Percentiles rank a stretch among this genome's conserved stretches.
These are phyloP conservation scores for Tulasnella calospora DNA, from an alignment of 768 basidiomycete species.

Conservation along the genomic window DNA sequence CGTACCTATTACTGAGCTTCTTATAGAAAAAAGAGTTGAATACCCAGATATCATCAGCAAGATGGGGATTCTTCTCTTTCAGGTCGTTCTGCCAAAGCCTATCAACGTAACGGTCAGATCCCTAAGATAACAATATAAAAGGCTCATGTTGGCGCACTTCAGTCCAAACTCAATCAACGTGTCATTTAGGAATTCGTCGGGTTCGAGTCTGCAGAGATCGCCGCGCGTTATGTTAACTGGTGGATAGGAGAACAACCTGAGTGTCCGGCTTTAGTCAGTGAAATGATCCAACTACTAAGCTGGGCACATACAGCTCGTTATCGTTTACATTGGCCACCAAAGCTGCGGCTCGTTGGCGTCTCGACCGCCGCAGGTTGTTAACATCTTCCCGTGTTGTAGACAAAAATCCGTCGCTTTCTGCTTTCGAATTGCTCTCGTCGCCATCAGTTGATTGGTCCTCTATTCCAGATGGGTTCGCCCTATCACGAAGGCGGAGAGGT, in stretches of 20 bases:
- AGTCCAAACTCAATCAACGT: conserved; percentile 94
- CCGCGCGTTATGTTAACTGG: conserved; percentile 74
- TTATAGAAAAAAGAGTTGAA: conserved; percentile 99
- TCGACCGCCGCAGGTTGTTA: background rate
- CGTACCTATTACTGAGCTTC: conserved; percentile 73
- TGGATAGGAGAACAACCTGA: conserved; percentile 47
- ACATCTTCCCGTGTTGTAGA: background rate
- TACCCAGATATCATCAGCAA: conserved; percentile 73
- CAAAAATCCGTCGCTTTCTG: background rate
- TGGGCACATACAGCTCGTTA: background rate
- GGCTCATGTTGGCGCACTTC: conserved; percentile 53
- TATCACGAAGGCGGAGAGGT: background rate
- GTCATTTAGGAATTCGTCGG: conserved; percentile 89
- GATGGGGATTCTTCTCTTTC: conserved; percentile 49
- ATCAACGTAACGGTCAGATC: background rate
- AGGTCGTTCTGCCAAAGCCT: conserved; percentile 69
- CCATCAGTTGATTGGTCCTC: background rate
- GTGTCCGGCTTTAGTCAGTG: background rate
- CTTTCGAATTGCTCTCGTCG: background rate
- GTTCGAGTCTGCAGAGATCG: conserved; percentile 67
- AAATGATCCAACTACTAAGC: background rate
- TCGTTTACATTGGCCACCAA: background rate
- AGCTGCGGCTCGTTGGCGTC: background rate
- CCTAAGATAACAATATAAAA: background rate
- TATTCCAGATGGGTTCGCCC: background rate